These are phyloP conservation scores for Lentinula detonsa DNA, from an alignment of 768 basidiomycete genomes.

Conservation along the genomic window DNA sequence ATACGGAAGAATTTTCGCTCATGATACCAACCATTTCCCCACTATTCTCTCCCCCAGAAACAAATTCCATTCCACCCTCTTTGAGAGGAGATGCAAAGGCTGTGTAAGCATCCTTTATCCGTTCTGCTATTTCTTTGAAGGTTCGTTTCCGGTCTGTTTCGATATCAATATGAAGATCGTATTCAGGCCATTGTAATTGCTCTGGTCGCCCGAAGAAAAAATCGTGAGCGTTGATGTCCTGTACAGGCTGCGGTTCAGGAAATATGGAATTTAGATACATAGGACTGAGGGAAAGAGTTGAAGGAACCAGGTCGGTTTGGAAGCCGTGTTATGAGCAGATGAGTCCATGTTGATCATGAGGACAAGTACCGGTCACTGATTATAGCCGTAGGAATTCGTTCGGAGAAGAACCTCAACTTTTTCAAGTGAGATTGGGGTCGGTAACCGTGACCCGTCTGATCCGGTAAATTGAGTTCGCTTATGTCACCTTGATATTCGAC, in stretches of 20 bases:
- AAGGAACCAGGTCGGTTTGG: background rate
- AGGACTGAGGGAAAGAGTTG: background rate
- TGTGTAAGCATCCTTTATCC: constrained; percentile 50
- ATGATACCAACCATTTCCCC: constrained; percentile 62
- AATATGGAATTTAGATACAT: constrained; percentile 59
- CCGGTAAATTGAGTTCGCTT: background rate
- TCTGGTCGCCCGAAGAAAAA: constrained; percentile 49
- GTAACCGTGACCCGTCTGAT: background rate
- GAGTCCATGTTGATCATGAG: background rate
- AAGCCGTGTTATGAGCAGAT: background rate
- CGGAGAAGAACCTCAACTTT: background rate
- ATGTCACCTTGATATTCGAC: background rate
- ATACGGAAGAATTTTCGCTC: constrained; percentile 62
- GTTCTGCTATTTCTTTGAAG: constrained; percentile 43
- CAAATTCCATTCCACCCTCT: constrained; percentile 53
- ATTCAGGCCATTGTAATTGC: constrained; percentile 51
- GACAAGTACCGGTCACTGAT: background rate
- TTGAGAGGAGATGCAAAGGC: constrained; percentile 41
- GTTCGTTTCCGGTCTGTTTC: constrained; percentile 39
- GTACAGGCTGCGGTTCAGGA: constrained; percentile 42
- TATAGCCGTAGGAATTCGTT: background rate
- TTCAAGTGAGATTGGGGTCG: background rate
- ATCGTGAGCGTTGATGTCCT: constrained; percentile 50
- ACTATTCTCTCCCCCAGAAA: constrained; percentile 25
- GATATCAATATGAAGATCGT: constrained; percentile 49